Percentiles rank a stretch among this genome's conserved stretches.
phyloP scores from a whole-genome alignment of 2,329 filamentous ascomycete species.

The Aspergillus vadensis region DNA sequence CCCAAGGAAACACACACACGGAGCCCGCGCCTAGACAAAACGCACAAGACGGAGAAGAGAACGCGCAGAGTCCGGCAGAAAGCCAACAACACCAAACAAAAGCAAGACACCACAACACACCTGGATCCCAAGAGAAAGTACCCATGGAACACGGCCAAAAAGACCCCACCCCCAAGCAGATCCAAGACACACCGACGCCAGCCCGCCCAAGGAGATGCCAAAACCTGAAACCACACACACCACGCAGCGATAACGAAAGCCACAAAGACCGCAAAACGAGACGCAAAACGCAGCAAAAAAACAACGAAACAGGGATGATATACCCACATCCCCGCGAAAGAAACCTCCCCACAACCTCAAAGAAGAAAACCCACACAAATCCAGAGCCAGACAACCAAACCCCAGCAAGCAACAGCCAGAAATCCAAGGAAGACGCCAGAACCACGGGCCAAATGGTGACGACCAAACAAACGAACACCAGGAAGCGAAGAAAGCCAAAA shows the following conservation, averaged over 20 bases:
- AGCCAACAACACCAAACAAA: too few relatives aligned
- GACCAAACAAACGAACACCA: constrained; percentile 68
- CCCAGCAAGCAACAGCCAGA: constrained; percentile 69
- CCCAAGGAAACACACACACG: constrained; percentile 69
- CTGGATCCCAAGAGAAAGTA: too few relatives aligned
- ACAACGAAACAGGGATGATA: constrained; percentile 83
- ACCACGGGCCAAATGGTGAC: constrained; percentile 85
- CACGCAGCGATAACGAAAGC: constrained; percentile 87
- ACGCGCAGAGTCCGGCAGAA: too few relatives aligned
- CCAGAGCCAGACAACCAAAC: constrained; percentile 79
- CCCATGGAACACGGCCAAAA: constrained; percentile 27
- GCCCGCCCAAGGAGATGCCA: constrained; percentile 78
- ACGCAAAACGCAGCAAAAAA: constrained; percentile 78
- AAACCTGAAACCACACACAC: constrained; percentile 73
- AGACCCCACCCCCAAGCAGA: constrained; percentile 57
- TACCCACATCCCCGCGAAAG: constrained; percentile 78
- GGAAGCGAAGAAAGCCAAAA: constrained; percentile 64
- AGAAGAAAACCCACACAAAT: constrained; percentile 67
- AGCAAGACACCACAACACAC: too few relatives aligned
- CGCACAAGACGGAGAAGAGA: constrained; percentile 81
- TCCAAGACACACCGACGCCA: constrained; percentile 72
- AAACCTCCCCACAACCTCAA: constrained; percentile 75
- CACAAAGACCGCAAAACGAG: constrained; percentile 92
- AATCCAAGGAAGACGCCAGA: constrained; percentile 87
- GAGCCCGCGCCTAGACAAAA: constrained; percentile 83